Percentiles rank a stretch among this genome's conserved stretches.
Evolutionary conservation across 2,329 filamentous ascomycete genomes (phyloP).

Genomic region (Arachnomyces sp.): DNA sequence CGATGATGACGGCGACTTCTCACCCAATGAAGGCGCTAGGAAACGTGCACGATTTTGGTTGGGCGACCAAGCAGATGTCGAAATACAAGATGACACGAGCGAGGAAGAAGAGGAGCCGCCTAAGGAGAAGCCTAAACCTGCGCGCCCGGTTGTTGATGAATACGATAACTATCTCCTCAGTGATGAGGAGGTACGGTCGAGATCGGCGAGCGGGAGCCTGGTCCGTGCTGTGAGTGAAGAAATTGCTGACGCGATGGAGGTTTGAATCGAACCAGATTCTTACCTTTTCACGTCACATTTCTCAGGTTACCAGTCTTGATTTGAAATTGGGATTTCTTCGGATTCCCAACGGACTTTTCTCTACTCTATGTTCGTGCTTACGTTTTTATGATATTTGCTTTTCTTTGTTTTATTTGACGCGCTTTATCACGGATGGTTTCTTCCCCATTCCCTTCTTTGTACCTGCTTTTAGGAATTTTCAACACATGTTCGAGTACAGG

Average conservation of each 20-base stretch:
- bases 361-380: too few species aligned
- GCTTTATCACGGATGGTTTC: too few species aligned
- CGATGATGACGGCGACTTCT: constrained; percentile 40
- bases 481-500: background rate
- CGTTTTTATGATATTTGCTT: too few species aligned
- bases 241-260: constrained; percentile 46
- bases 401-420: too few species aligned
- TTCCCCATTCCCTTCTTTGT: too few species aligned
- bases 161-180: constrained; percentile 38
- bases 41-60: constrained; percentile 89
- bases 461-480: too few species aligned
- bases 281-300: too few species aligned
- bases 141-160: constrained; percentile 30
- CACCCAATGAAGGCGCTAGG: constrained; percentile 52
- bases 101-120: constrained; percentile 24
- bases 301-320: too few species aligned
- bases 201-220: constrained; percentile 35
- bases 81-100: constrained; percentile 35
- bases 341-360: too few species aligned
- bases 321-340: too few species aligned
- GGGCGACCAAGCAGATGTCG: constrained; percentile 52
- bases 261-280: constrained; percentile 26
- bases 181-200: constrained; percentile 35
- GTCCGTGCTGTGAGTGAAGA: constrained; percentile 48
- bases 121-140: constrained; percentile 10